phyloP scores from a whole-genome alignment of 306 rosid species.

The Quercus rubra region DNA sequence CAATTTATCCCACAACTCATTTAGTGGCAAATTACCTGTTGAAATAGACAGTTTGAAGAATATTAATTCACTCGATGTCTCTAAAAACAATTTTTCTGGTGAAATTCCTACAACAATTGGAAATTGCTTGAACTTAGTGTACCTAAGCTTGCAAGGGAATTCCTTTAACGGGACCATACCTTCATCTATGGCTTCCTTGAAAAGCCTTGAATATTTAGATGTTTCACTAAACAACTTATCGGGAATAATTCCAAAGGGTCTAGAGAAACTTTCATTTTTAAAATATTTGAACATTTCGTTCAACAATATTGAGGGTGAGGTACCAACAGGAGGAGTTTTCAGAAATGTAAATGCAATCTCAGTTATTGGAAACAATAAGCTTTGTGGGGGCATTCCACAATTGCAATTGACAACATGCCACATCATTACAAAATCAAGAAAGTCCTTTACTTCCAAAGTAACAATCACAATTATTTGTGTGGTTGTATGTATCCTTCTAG shows the following conservation, averaged over 20 bases:
- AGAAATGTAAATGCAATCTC: constrained; percentile 7
- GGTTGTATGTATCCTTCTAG: too few relatives aligned
- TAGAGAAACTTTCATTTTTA: constrained; percentile 6
- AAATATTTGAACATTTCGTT: constrained; percentile 34
- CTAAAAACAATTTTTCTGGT: constrained; percentile 21
- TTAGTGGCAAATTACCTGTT: constrained; percentile 14
- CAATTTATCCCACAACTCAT: constrained; percentile 24
- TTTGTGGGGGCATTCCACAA: not conserved
- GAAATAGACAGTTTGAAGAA: constrained; percentile 14
- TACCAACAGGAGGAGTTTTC: constrained; percentile 32
- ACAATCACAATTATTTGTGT: too few relatives aligned
- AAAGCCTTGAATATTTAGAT: constrained; percentile 24
- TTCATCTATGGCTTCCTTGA: constrained; percentile 26
- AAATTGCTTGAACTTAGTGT: constrained; percentile 20
- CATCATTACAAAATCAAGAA: too few relatives aligned
- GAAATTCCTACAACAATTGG: constrained; percentile 27
- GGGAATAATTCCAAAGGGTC: constrained; percentile 25
- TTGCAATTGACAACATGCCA: not conserved
- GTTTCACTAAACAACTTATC: constrained; percentile 26
- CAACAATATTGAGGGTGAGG: constrained; percentile 38
- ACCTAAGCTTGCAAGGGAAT: constrained; percentile 22
- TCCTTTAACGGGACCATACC: constrained; percentile 29
- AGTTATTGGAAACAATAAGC: not conserved
- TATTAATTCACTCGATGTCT: constrained; percentile 12
- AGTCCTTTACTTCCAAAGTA: too few relatives aligned